Evolutionary conservation across 2,329 filamentous ascomycete species (phyloP).

Genomic region (Zymoseptoria tritici): DNA sequence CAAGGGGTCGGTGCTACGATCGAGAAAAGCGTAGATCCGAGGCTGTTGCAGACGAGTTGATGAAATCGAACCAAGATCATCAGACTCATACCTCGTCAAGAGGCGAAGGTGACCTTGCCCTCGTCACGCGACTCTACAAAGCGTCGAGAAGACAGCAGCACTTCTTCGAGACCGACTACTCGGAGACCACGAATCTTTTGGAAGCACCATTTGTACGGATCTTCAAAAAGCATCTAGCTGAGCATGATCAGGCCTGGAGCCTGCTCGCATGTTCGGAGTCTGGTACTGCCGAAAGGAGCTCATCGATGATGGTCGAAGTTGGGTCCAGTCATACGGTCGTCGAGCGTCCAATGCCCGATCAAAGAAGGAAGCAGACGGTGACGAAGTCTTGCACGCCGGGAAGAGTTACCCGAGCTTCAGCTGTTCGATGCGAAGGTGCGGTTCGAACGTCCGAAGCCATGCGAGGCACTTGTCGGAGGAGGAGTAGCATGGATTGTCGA

Average conservation of each 20-base stretch:
- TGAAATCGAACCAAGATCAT: too few relatives aligned
- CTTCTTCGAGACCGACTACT: neutral
- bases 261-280: neutral
- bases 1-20: neutral
- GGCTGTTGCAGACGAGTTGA: too few relatives aligned
- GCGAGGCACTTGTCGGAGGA: too few relatives aligned
- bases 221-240: neutral
- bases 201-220: neutral
- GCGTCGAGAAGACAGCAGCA: neutral
- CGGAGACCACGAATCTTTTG: neutral
- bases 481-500: too few relatives aligned
- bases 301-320: neutral
- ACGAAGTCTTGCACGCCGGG: neutral
- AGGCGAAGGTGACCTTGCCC: too few relatives aligned
- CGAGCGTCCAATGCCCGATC: neutral
- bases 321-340: neutral
- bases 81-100: too few relatives aligned
- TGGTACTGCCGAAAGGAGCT: neutral
- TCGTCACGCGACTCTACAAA: neutral
- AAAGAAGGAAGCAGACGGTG: neutral
- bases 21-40: too few relatives aligned
- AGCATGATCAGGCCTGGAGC: neutral
- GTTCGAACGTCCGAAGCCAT: too few relatives aligned
- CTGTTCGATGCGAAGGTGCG: neutral
- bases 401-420: neutral